A percentile compares a stretch with the other conserved stretches of the same genome.
Evolutionary conservation across 2,329 filamentous ascomycete genomes (phyloP).

Genomic region (Diaporthe australafricana): DNA sequence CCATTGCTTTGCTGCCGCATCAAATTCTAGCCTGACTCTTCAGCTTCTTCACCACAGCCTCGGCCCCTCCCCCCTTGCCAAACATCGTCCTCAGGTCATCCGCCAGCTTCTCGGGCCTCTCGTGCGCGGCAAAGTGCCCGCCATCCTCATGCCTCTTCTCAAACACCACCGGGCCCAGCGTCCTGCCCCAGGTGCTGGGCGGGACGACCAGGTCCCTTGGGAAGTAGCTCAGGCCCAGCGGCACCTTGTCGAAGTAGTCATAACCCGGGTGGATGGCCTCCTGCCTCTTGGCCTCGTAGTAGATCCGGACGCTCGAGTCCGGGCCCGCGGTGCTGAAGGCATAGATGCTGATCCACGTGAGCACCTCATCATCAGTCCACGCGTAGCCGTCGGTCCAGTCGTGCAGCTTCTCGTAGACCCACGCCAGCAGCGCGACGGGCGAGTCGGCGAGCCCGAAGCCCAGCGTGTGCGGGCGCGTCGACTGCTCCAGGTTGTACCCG

Average conservation of each 20-base stretch:
- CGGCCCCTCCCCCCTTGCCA: conserved; percentile 60
- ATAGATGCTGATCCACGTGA: conserved; percentile 81
- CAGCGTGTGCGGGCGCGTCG: conserved; percentile 78
- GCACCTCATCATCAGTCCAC: conserved; percentile 81
- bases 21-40: conserved; percentile 8
- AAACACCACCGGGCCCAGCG: conserved; percentile 70
- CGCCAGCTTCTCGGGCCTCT: conserved; percentile 64
- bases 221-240: conserved; percentile 53
- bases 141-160: conserved; percentile 62
- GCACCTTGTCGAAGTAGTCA: conserved; percentile 38
- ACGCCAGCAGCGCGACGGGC: conserved; percentile 77
- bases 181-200: conserved; percentile 67
- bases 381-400: conserved; percentile 80
- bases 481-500: conserved; percentile 70
- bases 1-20: background rate
- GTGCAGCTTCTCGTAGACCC: conserved; percentile 85
- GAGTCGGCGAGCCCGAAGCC: conserved; percentile 77
- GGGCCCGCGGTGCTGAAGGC: conserved; percentile 77
- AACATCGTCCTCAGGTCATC: conserved; percentile 70
- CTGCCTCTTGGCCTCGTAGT: conserved; percentile 72
- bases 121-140: conserved; percentile 72
- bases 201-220: conserved; percentile 67
- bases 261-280: background rate
- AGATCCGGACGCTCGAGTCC: conserved; percentile 75
- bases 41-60: conserved; percentile 45